Evolutionary conservation across 306 rosid genomes (phyloP).

Genomic region (Medicago lupulina): DNA sequence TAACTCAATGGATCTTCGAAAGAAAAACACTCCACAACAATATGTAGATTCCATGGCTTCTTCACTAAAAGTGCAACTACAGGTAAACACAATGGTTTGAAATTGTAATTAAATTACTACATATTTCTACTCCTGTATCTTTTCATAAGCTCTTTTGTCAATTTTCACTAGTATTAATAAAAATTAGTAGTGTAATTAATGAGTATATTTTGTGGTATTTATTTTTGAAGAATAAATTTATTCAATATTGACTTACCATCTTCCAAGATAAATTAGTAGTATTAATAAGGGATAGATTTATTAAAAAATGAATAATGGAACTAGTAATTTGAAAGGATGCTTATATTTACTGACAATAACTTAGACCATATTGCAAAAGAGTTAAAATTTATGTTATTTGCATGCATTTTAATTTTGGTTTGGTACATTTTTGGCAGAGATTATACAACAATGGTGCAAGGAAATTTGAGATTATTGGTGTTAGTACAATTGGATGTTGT

Average conservation of each 20-base stretch:
- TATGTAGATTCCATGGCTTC: conserved; percentile 55
- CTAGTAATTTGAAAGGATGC: too few species aligned
- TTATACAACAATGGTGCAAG: conserved; percentile 65
- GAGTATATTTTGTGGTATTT: too few species aligned
- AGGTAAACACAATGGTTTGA: conserved; percentile 48
- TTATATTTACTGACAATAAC: too few species aligned
- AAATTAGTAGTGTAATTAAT: too few species aligned
- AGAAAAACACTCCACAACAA: conserved; percentile 54
- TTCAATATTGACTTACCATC: too few species aligned
- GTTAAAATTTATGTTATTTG: background rate
- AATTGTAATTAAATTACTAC: background rate
- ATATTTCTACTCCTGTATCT: background rate
- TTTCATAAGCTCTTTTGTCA: too few species aligned
- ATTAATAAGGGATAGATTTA: too few species aligned
- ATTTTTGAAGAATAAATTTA: too few species aligned
- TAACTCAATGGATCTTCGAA: conserved; percentile 44
- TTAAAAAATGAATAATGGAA: too few species aligned
- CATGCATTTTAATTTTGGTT: background rate
- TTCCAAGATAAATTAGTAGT: too few species aligned
- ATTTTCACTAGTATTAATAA: too few species aligned
- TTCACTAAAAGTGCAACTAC: conserved; percentile 57
- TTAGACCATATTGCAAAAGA: background rate
- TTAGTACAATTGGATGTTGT: conserved; percentile 72
- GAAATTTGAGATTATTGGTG: conserved; percentile 64
- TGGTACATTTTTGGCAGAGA: conserved; percentile 52